A percentile compares a stretch with the other conserved stretches of the same genome.
phyloP scores from a whole-genome alignment of 345 rosid species.

The Angophora floribunda region DNA sequence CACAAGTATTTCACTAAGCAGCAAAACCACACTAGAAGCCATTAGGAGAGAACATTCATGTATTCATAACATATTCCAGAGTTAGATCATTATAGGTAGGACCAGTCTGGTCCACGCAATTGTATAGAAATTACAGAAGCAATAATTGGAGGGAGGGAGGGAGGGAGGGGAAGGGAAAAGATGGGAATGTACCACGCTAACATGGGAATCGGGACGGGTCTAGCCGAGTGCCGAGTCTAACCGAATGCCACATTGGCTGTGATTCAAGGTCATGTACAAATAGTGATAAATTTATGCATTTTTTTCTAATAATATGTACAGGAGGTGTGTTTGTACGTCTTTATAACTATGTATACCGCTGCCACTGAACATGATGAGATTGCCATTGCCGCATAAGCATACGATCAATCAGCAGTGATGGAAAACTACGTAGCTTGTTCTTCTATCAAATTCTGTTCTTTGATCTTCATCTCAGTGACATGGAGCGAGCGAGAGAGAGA shows the following conservation, averaged over 20 bases:
- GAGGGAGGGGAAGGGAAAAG: not conserved
- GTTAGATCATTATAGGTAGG: not conserved
- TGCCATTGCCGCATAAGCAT: not conserved
- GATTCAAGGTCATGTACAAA: not conserved
- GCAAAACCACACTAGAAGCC: not conserved
- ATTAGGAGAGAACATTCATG: not conserved
- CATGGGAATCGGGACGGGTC: not conserved
- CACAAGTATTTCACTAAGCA: conserved; percentile 60
- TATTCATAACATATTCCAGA: not conserved
- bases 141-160: not conserved
- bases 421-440: not conserved
- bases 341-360: not conserved
- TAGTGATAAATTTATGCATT: not conserved
- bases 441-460: not conserved
- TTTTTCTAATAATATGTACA: not conserved
- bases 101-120: not conserved
- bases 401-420: not conserved
- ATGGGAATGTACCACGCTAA: not conserved
- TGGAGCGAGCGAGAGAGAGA: not conserved
- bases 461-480: not conserved
- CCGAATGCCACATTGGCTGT: not conserved
- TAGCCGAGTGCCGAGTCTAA: not conserved
- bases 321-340: not conserved
- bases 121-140: not conserved
- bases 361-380: not conserved